These are phyloP conservation scores for Rubus parviflorus DNA, from an alignment of 306 rosid species.

Conservation along the genomic window DNA sequence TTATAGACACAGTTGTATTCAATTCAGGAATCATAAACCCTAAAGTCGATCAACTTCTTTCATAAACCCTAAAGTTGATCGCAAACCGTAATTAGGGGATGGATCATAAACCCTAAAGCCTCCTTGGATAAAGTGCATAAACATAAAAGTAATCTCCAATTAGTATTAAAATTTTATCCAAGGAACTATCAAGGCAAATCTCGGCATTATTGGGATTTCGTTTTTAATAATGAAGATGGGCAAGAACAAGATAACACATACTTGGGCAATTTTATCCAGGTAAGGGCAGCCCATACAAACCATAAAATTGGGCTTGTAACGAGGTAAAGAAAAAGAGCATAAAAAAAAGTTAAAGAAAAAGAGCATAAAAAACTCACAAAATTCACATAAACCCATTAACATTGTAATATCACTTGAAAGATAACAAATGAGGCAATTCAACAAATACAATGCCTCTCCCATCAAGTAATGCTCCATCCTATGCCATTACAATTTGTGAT, in stretches of 20 bases:
- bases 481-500: constrained; percentile 36
- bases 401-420: not conserved
- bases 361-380: not conserved
- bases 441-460: constrained; percentile 27
- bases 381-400: not conserved
- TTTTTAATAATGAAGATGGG: not conserved
- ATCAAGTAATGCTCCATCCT: constrained; percentile 30
- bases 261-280: not conserved
- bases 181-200: not conserved
- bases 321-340: not conserved
- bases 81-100: too few relatives aligned
- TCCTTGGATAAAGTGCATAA: too few relatives aligned
- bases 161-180: too few relatives aligned
- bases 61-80: too few relatives aligned
- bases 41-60: not conserved
- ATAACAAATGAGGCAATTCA: constrained; percentile 21
- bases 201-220: too few relatives aligned
- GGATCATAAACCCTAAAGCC: too few relatives aligned
- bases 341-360: not conserved
- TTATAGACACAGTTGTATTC: not conserved
- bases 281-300: not conserved
- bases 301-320: not conserved
- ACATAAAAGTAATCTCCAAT: too few relatives aligned
- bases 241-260: not conserved
- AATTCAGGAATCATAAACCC: not conserved